Conservation (phyloP, 106 monocot genomes). For the Vanilla planifolia region DNA sequence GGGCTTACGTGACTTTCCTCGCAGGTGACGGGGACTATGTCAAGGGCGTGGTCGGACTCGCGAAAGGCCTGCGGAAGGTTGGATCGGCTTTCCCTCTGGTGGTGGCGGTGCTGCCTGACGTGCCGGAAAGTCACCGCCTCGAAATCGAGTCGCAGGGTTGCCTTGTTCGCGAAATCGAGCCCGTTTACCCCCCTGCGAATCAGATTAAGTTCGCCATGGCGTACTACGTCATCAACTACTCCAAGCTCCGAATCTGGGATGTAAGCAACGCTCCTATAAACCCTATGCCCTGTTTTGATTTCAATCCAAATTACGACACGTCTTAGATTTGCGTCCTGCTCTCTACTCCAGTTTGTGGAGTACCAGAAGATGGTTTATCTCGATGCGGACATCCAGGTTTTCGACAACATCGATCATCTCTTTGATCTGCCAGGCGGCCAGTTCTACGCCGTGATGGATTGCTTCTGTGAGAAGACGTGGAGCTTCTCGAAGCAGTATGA, state of each 20-base stretch:
- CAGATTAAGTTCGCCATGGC: slow-evolving; percentile 84
- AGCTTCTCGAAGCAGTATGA: slow-evolving; percentile 59
- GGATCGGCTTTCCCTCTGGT: slow-evolving; percentile 54
- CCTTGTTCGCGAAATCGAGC: slow-evolving; percentile 63
- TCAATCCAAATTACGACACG: neutral
- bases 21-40: slow-evolving; percentile 79
- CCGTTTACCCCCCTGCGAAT: slow-evolving; percentile 67
- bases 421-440: slow-evolving; percentile 49
- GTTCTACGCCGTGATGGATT: slow-evolving; percentile 78
- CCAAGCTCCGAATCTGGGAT: slow-evolving; percentile 86
- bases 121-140: slow-evolving; percentile 56
- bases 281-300: neutral
- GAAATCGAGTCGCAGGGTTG: slow-evolving; percentile 59
- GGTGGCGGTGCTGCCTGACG: slow-evolving; percentile 72
- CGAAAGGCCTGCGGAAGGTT: slow-evolving; percentile 69
- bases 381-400: slow-evolving; percentile 86
- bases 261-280: neutral
- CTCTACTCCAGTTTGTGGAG: slow-evolving; percentile 56
- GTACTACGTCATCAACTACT: slow-evolving; percentile 89
- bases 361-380: slow-evolving; percentile 74
- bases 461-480: slow-evolving; percentile 90
- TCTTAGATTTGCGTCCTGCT: slow-evolving; percentile 1
- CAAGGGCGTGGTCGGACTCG: slow-evolving; percentile 76
- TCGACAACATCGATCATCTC: slow-evolving; percentile 68
- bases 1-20: slow-evolving; percentile 66